These are phyloP conservation scores for Morella rubra DNA, from an alignment of 306 rosid genomes.

Conservation along the genomic window DNA sequence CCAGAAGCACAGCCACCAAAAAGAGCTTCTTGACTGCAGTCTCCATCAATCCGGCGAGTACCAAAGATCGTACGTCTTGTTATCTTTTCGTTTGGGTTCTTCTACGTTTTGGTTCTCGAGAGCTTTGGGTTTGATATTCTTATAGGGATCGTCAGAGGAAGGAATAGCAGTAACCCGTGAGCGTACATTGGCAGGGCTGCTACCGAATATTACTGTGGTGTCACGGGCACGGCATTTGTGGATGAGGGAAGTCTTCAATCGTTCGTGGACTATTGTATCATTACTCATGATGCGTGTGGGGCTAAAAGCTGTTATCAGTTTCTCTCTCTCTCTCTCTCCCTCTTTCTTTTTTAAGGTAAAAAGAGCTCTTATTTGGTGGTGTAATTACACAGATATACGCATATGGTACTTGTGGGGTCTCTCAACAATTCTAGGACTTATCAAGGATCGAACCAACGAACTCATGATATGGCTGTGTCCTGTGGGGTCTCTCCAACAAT, in stretches of 20 bases:
- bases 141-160: background rate
- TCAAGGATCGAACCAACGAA: too few species aligned
- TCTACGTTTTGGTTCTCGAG: background rate
- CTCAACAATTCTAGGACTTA: too few species aligned
- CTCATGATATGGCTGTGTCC: too few species aligned
- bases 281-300: background rate
- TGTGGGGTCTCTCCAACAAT: too few species aligned
- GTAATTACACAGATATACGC: too few species aligned
- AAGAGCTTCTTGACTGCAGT: conserved; percentile 8
- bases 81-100: background rate
- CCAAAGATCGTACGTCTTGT: background rate
- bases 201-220: background rate
- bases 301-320: background rate
- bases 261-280: background rate
- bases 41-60: background rate
- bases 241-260: background rate
- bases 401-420: too few species aligned
- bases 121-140: background rate
- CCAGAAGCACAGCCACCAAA: conserved; percentile 7
- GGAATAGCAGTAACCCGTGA: background rate
- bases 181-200: background rate
- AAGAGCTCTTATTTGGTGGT: too few species aligned
- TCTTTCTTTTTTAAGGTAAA: background rate
- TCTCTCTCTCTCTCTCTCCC: background rate
- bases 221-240: conserved; percentile 19